Percentiles rank a stretch among this genome's conserved stretches.
phyloP scores from a whole-genome alignment of 306 rosid species.

The Quercus glauca region DNA sequence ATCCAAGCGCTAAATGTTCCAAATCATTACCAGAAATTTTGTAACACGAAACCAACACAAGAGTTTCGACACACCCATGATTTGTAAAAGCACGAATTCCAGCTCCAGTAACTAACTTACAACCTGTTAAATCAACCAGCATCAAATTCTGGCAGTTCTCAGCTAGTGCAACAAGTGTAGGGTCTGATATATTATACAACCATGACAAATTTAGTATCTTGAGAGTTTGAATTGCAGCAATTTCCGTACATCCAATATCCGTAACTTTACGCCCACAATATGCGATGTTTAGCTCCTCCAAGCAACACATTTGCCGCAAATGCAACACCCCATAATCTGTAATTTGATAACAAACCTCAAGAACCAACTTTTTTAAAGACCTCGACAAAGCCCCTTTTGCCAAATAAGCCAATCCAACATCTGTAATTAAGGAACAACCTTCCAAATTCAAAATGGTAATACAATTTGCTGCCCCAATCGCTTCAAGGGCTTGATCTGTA shows the following conservation, averaged over 20 bases:
- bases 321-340: conserved; percentile 17
- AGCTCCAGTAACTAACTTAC: conserved; percentile 20
- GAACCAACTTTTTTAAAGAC: conserved; percentile 15
- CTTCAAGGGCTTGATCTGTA: conserved; percentile 21
- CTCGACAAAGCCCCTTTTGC: conserved; percentile 21
- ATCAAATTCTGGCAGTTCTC: conserved; percentile 6
- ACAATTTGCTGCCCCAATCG: conserved; percentile 8
- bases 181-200: conserved; percentile 26
- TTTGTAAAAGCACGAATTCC: conserved; percentile 23
- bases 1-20: background rate
- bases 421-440: conserved; percentile 22
- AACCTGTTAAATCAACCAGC: conserved; percentile 22
- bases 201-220: conserved; percentile 23
- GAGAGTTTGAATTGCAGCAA: conserved; percentile 14
- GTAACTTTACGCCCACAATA: conserved; percentile 33
- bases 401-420: conserved; percentile 18
- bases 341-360: conserved; percentile 27
- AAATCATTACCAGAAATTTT: conserved; percentile 2
- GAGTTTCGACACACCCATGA: conserved; percentile 17
- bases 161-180: conserved; percentile 23
- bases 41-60: conserved; percentile 10
- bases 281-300: conserved; percentile 35
- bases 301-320: conserved; percentile 10
- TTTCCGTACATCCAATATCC: conserved; percentile 18
- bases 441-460: conserved; percentile 21